Base-by-base conservation (phyloP, 2,329 filamentous ascomycete genomes). In the Colletotrichum camelliae region DNA sequence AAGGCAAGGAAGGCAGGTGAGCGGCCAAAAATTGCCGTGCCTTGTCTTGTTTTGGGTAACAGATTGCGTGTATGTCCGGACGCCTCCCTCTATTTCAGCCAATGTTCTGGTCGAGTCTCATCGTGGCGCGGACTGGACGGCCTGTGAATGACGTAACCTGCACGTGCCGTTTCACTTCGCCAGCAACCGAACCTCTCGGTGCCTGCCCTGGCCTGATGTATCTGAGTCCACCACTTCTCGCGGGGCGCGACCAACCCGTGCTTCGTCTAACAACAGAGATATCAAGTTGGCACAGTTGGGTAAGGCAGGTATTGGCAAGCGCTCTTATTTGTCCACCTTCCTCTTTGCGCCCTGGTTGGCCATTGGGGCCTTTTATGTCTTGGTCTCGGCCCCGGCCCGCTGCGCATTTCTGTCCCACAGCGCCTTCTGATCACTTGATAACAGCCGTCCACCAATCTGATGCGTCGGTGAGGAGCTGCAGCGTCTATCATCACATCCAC, bases 141-240 rank as follows among this genome's bases (percentile, higher is more conserved):
- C 62, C 13, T 21, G 21, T 21, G 13, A 67, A 68, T 75, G 73
- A 73, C 73, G 73, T 75, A 75, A 68, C 35, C 43, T 35, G 73
- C 73, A 75, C 73, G 70, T 73, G 73, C 43, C 37, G 70, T 72
- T 72, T 75, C 72, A 67, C 55, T 66, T 48, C 15, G 21, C 48
- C 39, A 37, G 37, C 62, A 21, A n/a, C 64, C 35, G 48, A 67
- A 67, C 70, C 62, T 73, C 29, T 35, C 62, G 33, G 57, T 58
- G 35, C 48, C 33, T 72, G 64, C 64, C 16, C 35, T 58, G 57
- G 72, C 27, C 52, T 62, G n/a, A 58, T 33, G 48, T 55, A 21
- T 33, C 16, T 58, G 15, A 18, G 39, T 48, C 39, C n/a, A 21
- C 39, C 39, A 12, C n/a, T 52, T 21, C 43, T 52, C 21, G n/a